Conservation (phyloP, 1,139 yeast species). For the Yamadazyma spencermartinsiae region DNA sequence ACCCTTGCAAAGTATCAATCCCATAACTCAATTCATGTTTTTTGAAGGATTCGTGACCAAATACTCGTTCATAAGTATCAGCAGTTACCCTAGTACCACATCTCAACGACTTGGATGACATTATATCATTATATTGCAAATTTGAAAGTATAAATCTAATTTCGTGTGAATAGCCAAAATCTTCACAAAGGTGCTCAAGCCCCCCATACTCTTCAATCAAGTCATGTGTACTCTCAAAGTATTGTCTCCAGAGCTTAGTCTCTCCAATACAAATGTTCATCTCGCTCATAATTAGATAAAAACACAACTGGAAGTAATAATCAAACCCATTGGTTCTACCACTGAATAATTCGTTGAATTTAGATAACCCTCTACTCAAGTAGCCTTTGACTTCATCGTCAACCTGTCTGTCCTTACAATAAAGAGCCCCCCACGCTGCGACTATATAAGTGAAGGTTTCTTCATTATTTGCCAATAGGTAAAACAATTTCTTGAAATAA, state of each 20-base stretch:
- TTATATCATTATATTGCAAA: slow-evolving; percentile 24
- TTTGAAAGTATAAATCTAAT: slow-evolving; percentile 20
- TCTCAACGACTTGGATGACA: slow-evolving; percentile 18
- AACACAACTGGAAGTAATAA: slow-evolving; percentile 21
- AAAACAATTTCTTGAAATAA: slow-evolving; percentile 43
- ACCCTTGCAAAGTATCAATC: slow-evolving; percentile 25
- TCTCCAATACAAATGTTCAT: slow-evolving; percentile 42
- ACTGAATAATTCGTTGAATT: slow-evolving; percentile 4
- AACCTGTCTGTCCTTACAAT: slow-evolving; percentile 15
- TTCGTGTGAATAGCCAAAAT: slow-evolving; percentile 21
- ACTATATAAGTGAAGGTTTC: slow-evolving; percentile 41
- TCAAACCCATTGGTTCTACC: neutral
- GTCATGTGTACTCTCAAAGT: slow-evolving; percentile 30
- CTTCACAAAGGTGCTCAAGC: slow-evolving; percentile 23
- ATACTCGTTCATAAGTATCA: slow-evolving; percentile 15
- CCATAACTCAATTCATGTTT: slow-evolving; percentile 17
- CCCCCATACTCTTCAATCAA: slow-evolving; percentile 56
- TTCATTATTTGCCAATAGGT: slow-evolving; percentile 39
- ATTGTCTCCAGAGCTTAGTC: slow-evolving; percentile 33
- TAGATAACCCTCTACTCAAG: slow-evolving; percentile 7
- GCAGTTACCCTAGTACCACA: slow-evolving; percentile 20
- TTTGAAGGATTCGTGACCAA: slow-evolving; percentile 7
- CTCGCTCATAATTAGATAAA: slow-evolving; percentile 24
- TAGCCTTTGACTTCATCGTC: slow-evolving; percentile 9
- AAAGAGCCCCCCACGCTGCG: slow-evolving; percentile 44